These are phyloP conservation scores for Dimocarpus longan DNA, from an alignment of 345 rosid species.

Conservation along the genomic window DNA sequence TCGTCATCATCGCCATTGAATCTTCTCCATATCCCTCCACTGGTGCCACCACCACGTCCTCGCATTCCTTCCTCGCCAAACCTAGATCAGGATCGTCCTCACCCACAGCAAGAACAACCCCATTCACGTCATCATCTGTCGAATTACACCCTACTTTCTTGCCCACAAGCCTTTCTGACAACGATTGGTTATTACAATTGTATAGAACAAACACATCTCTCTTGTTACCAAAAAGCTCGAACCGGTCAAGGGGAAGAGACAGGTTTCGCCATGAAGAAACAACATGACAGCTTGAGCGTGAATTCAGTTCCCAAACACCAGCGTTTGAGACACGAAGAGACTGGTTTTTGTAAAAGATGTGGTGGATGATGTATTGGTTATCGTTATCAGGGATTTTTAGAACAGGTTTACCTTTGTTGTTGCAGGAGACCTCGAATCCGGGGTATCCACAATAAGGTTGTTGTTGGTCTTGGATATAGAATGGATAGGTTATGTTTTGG, in stretches of 20 bases:
- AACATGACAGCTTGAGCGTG: not conserved
- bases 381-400: conserved; percentile 17
- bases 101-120: conserved; percentile 20
- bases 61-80: conserved; percentile 29
- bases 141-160: conserved; percentile 5
- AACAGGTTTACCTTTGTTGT: conserved; percentile 19
- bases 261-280: conserved; percentile 28
- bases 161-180: not conserved
- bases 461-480: conserved; percentile 32
- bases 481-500: conserved; percentile 38
- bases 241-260: conserved; percentile 20
- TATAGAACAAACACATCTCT: conserved; percentile 21
- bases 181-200: conserved; percentile 27
- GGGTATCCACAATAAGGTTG: conserved; percentile 48
- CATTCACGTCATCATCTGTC: not conserved
- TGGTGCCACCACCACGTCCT: conserved; percentile 17
- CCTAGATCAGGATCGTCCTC: conserved; percentile 16
- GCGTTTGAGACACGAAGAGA: conserved; percentile 43
- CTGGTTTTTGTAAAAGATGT: conserved; percentile 35
- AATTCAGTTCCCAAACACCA: not conserved
- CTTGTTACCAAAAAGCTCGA: not conserved
- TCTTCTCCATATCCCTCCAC: conserved; percentile 17
- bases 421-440: conserved; percentile 46
- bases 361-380: conserved; percentile 25
- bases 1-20: not conserved